Evolutionary conservation across 345 rosid species (phyloP), one percentile per base, ranked within the genome.

Genomic region (Anastatica hierochuntica): DNA sequence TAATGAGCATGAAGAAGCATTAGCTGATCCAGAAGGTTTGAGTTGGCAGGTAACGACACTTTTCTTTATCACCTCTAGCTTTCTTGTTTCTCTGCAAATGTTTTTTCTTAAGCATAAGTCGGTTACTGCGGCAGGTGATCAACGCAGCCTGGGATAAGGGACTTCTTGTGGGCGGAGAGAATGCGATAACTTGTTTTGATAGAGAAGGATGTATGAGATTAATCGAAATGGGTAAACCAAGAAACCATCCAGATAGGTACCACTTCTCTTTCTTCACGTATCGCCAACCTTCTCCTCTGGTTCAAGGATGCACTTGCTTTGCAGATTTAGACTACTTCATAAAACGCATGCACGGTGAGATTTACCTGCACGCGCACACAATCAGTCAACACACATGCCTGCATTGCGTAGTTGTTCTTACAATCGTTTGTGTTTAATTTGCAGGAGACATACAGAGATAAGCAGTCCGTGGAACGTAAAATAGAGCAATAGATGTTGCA

Each of bases 111-210:
- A 34, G 43, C 58, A 27, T 21, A 34, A 56, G 42, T 46, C 19
- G 29, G 49, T 35, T 10, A 56, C 16, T 19, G 7, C 43, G 53
- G 47, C 69, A 90, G 98, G 79, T 90, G 68, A 47, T 90, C 37
- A 82, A 84, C 69, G 80, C 82, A 21, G 96, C 89, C 24, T 86
- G 98, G 96, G 98, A 86, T 53, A 75, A 68, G 12, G 92, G 84
- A 53, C 62, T 90, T 71, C 11, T 41, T 10, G 67, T 79, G 42
- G 85, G 83, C 1, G 96, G 98, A 39, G 82, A 77, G 70, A 90
- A 90, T 67, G 66, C 68, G 9, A 71, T 75, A 10, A 71, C 92
- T 36, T 84, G 92, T 68, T 82, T 72, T 19, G 85, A 84, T 36
- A 73, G 85, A 74, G 98, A 82, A 62, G 77, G 79, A 18, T 80